Evolutionary conservation across 2,329 filamentous ascomycete species (phyloP), one percentile per base, ranked within the genome.

Genomic region (Pseudogymnoascus sp.): DNA sequence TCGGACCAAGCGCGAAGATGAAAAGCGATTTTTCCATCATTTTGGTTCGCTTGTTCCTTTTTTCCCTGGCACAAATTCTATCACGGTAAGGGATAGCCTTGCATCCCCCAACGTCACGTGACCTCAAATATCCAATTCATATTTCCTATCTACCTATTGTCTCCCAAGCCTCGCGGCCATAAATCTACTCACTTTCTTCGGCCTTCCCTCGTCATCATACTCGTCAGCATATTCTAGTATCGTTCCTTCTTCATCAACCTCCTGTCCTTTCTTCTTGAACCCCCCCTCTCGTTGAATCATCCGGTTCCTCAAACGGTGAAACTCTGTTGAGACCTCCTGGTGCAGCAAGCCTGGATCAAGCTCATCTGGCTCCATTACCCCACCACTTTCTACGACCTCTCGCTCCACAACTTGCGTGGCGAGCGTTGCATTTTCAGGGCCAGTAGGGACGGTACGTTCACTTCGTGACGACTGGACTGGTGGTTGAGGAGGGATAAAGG

Each of bases 231-330:
- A 57, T 57, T 57, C 50, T 57, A 57, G 28, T 33, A 57, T 57
- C 10, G 28, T 57, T 33, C 50, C 50, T 7, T 47, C 44, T 9
- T 61, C 59, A 38, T 38, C 35, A 17, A 61, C 38, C 31, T 61
- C 35, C 9, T 19, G 15, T 4, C 40, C 59, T 69, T 91, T 84
- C 64, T 85, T 83, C 69, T 89, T 77, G 74, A 96, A 96, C 2
- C 92, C 92, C 61, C 92, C 92, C 69, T 95, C 86, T 69, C 87
- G 83, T 68, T 91, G 86, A 62, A 97, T 92, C 76, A 96, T 87
- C 70, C 84, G 85, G 73, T 93, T 96, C 19, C 93, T 88, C 74
- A 90, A 81, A 50, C 85, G 86, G 74, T 96, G 89, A 74, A 96
- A 96, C 72, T 96, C 90, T 38, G 85, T 84, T 7, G 90, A 87